A percentile compares a stretch with the other conserved stretches of the same genome.
Conservation (phyloP, 2,329 filamentous ascomycete genomes). For the Mycosphaerella sp. region DNA sequence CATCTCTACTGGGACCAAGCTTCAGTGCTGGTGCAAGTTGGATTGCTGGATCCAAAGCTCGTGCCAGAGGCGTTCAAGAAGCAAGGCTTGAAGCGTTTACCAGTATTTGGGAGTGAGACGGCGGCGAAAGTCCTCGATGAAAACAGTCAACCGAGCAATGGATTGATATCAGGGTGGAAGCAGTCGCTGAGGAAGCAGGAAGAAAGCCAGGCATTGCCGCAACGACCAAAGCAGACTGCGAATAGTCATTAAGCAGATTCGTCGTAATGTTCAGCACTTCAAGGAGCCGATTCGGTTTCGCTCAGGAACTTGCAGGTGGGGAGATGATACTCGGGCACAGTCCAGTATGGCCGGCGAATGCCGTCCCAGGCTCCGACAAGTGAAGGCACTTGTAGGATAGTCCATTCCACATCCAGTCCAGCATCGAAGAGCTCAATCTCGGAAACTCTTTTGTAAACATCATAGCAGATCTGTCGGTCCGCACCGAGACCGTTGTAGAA, state of each 20-base stretch:
- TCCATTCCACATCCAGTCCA: conserved; percentile 84
- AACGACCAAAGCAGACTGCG: conserved; percentile 22
- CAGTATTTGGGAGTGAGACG: conserved; percentile 38
- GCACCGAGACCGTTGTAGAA: conserved; percentile 77
- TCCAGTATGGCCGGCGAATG: conserved; percentile 50
- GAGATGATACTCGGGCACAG: conserved; percentile 67
- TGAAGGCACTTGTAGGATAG: conserved; percentile 65
- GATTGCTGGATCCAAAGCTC: conserved; percentile 49
- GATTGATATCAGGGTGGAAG: conserved; percentile 34
- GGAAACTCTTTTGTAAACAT: conserved; percentile 84
- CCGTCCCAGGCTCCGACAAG: conserved; percentile 37
- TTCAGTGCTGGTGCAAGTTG: conserved; percentile 51
- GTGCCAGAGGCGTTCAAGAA: conserved; percentile 41
- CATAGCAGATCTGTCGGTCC: conserved; percentile 87
- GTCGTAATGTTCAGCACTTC: background rate
- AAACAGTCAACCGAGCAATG: conserved; percentile 37
- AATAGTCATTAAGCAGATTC: conserved; percentile 12
- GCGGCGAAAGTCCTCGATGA: conserved; percentile 40
- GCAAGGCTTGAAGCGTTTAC: conserved; percentile 39
- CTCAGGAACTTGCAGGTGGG: conserved; percentile 69
- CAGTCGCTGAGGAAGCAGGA: conserved; percentile 5
- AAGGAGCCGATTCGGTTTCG: conserved; percentile 35
- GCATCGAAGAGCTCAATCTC: conserved; percentile 88
- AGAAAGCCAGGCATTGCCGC: conserved; percentile 15
- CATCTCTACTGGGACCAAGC: conserved; percentile 57